Evolutionary conservation across 371 early-diverging fungal species (phyloP), one percentile per base, ranked within the genome.

Genomic region (Lichtheimia hyalospora): DNA sequence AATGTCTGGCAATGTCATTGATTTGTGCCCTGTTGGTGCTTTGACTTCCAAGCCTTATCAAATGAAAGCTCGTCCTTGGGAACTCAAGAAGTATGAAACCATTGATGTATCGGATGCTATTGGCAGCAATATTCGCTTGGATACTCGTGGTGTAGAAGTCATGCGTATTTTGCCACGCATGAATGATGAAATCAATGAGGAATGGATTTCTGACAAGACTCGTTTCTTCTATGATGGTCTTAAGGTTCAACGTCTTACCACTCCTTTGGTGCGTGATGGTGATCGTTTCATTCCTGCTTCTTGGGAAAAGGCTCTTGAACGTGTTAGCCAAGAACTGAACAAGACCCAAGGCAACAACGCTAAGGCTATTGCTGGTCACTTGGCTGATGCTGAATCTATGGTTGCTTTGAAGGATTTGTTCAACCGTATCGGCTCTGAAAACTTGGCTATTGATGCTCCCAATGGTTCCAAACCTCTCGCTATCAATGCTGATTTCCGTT

Each of bases 171-270:
- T 96, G 34, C 98, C 98, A 27, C 88, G 95, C 44, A 75, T 94
- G 70, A 97, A 97, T 79, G 98, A 98, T 63, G 96, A 92, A 34
- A 82, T 98, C 67, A 98, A 98, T 80, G 95, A 95, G 73, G 98
- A 98, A 84, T 98, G 98, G 98, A 94, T 98, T 57, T 93, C 93
- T 12, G 98, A 98, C 83, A 97, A 96, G 86, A 95, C 96, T 43
- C 90, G 98, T 56, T 96, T 92, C 75, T 91, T 93, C 58, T 94
- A 84, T 66, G 98, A 98, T 66, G 98, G 98, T 60, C 82, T 98
- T 28, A 95, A 93, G 84, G 87, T 92, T 21, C 97, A 98, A 81
- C 88, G 98, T 64, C 80, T 98, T 61, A 96, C 95, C 34, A 86
- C 88, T 15, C 97, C 97, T 25, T 83, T 98, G 70, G 75, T 97